Evolutionary conservation across 441 rosid species (phyloP).

Genomic region (Raphanus hybrid): DNA sequence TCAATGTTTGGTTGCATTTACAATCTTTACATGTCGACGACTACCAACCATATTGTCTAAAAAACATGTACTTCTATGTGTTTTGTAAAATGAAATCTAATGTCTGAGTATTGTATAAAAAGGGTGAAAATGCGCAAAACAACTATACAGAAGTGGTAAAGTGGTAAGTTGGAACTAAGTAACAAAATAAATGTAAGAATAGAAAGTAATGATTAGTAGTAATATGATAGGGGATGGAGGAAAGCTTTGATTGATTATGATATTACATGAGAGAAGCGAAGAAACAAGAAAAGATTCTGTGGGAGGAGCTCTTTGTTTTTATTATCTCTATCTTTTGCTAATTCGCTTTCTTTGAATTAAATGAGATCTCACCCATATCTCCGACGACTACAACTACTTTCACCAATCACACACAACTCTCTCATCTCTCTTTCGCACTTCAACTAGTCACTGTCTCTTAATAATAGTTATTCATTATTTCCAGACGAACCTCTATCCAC

Average conservation of each 20-base stretch:
- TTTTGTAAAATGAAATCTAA: background rate
- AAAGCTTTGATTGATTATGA: slow-evolving; percentile 12
- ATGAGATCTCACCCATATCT: slow-evolving; percentile 44
- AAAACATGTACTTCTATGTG: background rate
- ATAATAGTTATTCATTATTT: background rate
- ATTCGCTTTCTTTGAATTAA: slow-evolving; percentile 25
- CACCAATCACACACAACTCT: slow-evolving; percentile 28
- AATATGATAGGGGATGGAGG: background rate
- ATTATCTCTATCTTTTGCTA: slow-evolving; percentile 1
- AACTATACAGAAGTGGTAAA: background rate
- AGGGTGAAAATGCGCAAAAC: background rate
- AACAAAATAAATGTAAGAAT: background rate
- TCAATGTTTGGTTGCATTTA: slow-evolving; percentile 8
- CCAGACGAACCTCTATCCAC: background rate
- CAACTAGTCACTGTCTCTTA: slow-evolving; percentile 21
- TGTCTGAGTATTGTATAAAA: background rate
- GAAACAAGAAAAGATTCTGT: slow-evolving; percentile 37
- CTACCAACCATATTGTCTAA: slow-evolving; percentile 3
- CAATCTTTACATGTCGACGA: background rate
- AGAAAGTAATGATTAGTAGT: background rate
- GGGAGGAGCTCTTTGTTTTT: slow-evolving; percentile 29
- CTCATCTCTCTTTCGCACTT: slow-evolving; percentile 17
- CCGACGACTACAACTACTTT: slow-evolving; percentile 23
- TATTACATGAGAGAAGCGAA: slow-evolving; percentile 26
- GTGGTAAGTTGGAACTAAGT: background rate